phyloP scores from a whole-genome alignment of 441 rosid genomes.

The Rhodomyrtus psidioides region DNA sequence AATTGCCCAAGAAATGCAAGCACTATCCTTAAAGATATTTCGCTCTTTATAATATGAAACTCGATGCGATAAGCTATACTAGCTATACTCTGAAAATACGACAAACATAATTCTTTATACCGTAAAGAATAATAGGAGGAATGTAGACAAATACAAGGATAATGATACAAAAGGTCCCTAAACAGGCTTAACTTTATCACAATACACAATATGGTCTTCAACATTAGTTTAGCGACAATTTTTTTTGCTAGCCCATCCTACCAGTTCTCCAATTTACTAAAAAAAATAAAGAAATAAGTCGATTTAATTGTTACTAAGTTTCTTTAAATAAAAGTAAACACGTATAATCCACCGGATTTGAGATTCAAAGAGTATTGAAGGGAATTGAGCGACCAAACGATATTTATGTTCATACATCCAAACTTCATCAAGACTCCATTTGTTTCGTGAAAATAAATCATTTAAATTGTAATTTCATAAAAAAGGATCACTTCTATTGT shows the following conservation, averaged over 20 bases:
- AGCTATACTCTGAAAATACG: too few species aligned
- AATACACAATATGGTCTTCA: too few species aligned
- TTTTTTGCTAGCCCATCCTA: neutral
- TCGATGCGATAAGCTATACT: too few species aligned
- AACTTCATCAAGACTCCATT: neutral
- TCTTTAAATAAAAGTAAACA: neutral
- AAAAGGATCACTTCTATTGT: rapidly evolving
- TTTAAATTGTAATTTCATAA: neutral
- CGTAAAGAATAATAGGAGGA: too few species aligned
- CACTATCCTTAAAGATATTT: too few species aligned
- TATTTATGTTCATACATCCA: neutral
- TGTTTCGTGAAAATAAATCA: neutral
- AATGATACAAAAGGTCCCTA: too few species aligned
- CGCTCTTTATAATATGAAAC: too few species aligned
- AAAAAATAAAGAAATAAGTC: neutral
- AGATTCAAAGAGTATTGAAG: neutral
- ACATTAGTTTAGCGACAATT: too few species aligned
- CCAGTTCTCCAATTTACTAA: neutral
- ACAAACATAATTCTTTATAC: too few species aligned
- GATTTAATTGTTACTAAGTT: rapidly evolving
- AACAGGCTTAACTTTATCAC: too few species aligned
- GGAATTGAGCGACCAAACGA: neutral
- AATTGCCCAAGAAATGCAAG: too few species aligned
- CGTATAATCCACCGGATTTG: neutral
- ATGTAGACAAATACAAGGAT: too few species aligned